Conservation (phyloP, 768 basidiomycete species). For the Vararia minispora region DNA sequence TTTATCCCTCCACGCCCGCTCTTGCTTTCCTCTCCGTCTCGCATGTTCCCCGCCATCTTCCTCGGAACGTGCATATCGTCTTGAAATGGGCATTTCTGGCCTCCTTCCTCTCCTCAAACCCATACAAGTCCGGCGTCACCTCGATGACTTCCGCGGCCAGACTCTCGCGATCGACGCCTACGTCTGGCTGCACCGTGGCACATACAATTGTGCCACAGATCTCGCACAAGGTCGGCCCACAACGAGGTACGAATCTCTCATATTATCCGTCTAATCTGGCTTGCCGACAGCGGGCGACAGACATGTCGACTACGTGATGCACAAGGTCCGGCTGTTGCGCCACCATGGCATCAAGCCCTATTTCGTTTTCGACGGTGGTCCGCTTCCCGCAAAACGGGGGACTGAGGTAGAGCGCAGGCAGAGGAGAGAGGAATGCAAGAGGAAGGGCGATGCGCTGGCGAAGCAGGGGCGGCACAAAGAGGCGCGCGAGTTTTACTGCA, state of each 20-base stretch:
- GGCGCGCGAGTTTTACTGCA: slow-evolving; percentile 82
- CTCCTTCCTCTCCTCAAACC: slow-evolving; percentile 84
- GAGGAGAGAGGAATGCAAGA: slow-evolving; percentile 65
- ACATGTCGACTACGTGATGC: slow-evolving; percentile 96
- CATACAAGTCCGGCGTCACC: slow-evolving; percentile 67
- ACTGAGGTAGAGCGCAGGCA: slow-evolving; percentile 77
- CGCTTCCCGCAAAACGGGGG: slow-evolving; percentile 85
- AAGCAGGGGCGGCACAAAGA: slow-evolving; percentile 70
- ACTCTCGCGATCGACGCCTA: slow-evolving; percentile 92
- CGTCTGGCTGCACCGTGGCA: slow-evolving; percentile 86
- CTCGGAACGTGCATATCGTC: neutral
- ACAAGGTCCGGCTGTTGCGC: slow-evolving; percentile 74
- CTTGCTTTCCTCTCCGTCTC: no score
- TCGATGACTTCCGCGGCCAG: slow-evolving; percentile 76
- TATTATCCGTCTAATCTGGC: neutral
- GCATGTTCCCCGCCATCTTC: neutral
- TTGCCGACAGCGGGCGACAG: slow-evolving; percentile 26
- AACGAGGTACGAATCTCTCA: slow-evolving; percentile 50
- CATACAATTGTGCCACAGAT: slow-evolving; percentile 84
- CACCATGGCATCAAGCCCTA: slow-evolving; percentile 82
- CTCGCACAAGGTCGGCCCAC: slow-evolving; percentile 78
- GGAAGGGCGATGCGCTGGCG: slow-evolving; percentile 59
- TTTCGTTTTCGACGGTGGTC: slow-evolving; percentile 94
- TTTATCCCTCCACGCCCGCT: no score
- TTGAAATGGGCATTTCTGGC: slow-evolving; percentile 81